Percentiles rank a stretch among this genome's conserved stretches.
Evolutionary conservation across 2,329 filamentous ascomycete species (phyloP).

Genomic region (Trichoderma polysporum): DNA sequence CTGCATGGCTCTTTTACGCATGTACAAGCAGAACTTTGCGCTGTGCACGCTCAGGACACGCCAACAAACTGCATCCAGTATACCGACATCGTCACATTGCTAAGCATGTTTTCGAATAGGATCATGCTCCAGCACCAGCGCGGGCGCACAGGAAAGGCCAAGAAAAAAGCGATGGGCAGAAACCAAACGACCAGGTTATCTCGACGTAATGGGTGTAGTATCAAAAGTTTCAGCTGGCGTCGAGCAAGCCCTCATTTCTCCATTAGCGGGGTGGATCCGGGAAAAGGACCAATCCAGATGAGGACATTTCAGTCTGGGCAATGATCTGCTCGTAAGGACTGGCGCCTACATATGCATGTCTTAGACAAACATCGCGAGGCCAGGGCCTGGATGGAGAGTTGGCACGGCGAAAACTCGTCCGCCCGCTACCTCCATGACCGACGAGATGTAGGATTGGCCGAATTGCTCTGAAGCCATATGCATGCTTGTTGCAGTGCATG

Average conservation of each 20-base stretch:
- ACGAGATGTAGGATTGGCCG: constrained; percentile 14
- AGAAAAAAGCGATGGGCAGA: not conserved
- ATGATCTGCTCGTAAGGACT: constrained; percentile 16
- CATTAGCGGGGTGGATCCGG: constrained; percentile 5
- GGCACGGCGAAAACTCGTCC: constrained; percentile 6
- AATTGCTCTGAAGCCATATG: constrained; percentile 6
- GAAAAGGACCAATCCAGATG: constrained; percentile 7
- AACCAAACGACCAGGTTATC: not conserved
- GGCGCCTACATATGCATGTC: constrained; percentile 20
- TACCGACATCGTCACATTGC: not conserved
- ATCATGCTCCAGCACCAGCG: not conserved
- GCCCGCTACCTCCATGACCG: constrained; percentile 13
- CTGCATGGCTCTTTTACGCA: not conserved
- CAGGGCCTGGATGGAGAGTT: constrained; percentile 3
- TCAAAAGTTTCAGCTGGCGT: constrained; percentile 20
- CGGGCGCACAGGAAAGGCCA: not conserved
- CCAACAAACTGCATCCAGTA: not conserved
- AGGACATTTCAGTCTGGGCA: constrained; percentile 4
- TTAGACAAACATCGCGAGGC: constrained; percentile 5
- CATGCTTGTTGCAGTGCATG: constrained; percentile 10
- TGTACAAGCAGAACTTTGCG: no score
- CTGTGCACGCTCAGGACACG: not conserved
- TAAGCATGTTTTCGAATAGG: not conserved
- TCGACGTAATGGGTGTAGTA: constrained; percentile 32
- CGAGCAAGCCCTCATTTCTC: constrained; percentile 20